phyloP scores from a whole-genome alignment of 164 flowering plant genomes.

The Echeveria elegans region DNA sequence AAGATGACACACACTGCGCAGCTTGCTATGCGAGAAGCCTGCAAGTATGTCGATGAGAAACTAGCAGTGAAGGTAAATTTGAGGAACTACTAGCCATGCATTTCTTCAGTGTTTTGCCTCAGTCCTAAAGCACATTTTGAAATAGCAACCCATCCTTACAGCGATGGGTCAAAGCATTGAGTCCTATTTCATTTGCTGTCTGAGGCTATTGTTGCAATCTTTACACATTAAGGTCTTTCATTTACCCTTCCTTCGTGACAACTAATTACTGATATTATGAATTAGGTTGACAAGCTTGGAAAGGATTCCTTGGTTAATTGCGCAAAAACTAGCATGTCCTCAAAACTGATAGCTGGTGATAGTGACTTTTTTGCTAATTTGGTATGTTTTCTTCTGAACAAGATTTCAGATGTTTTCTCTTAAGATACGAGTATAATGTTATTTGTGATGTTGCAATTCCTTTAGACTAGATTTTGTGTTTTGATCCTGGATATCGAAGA shows the following conservation, averaged over 20 bases:
- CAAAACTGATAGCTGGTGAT: constrained; percentile 68
- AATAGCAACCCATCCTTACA: background rate
- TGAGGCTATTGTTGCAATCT: background rate
- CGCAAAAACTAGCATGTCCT: constrained; percentile 99
- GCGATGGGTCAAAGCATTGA: background rate
- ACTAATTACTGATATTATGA: constrained; percentile 4
- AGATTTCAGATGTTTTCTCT: background rate
- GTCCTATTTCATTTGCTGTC: background rate
- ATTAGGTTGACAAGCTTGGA: constrained; percentile 92
- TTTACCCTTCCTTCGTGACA: background rate
- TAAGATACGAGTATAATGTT: no score
- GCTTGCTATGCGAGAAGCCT: constrained; percentile 94
- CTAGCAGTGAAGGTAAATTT: constrained; percentile 63
- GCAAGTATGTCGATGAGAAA: constrained; percentile 84
- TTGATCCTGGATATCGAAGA: no score
- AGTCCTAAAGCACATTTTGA: no score
- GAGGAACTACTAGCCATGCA: background rate
- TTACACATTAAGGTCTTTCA: background rate
- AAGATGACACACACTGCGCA: constrained; percentile 18
- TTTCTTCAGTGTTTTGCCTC: no score
- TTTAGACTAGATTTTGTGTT: no score
- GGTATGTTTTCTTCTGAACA: constrained; percentile 36
- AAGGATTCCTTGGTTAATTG: constrained; percentile 84
- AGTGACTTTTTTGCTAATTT: constrained; percentile 87
- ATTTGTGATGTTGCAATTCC: no score